Evolutionary conservation across 805 yeast genomes (phyloP), one percentile per base, ranked within the genome.

Genomic region (Pichia phayaonensis): DNA sequence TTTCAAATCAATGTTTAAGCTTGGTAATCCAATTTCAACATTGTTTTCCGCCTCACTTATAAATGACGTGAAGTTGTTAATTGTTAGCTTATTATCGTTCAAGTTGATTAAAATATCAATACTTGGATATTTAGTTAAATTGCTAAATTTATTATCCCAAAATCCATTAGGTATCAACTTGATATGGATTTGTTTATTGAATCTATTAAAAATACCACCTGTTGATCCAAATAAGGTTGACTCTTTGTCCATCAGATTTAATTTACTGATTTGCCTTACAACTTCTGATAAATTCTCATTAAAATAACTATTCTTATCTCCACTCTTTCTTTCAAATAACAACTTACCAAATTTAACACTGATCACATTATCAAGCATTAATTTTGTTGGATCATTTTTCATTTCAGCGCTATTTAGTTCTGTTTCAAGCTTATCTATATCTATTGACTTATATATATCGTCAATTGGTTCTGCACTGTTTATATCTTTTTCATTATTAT

Each of bases 91-190:
- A 22, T 56, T 53, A 18, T 58, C 59, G n/a, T 47, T 44, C 8
- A 66, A 48, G 29, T 59, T 61, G 47, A 68, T 58, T 60, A 68
- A 61, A 10, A 68, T 48, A 47, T 69, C 72, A 41, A 66, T 50
- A 42, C 61, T 59, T 13, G 71, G 71, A 38, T 57, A 56, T 4
- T 50, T 47, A 18, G 57, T 48, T 21, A 61, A 59, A 40, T 59
- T 53, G 3, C 55, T 54, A 29, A 59, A 50, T 7, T 48, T 31
- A 16, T 49, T 49, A n/a, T 56, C 49, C 21, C 50, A 49, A 45
- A 58, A 65, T 4, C 63, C 66, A 54, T 69, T 66, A 1, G 72
- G 71, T 18, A 63, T 52, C 42, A 69, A 52, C 45, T 62, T 64
- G 29, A 69, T 50, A 27, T 64, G 63, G 18, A 66, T 42, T 21